These are phyloP conservation scores for Globisporangium sylvaticum DNA, from an alignment of 352 stramenopile species.

Conservation along the genomic window DNA sequence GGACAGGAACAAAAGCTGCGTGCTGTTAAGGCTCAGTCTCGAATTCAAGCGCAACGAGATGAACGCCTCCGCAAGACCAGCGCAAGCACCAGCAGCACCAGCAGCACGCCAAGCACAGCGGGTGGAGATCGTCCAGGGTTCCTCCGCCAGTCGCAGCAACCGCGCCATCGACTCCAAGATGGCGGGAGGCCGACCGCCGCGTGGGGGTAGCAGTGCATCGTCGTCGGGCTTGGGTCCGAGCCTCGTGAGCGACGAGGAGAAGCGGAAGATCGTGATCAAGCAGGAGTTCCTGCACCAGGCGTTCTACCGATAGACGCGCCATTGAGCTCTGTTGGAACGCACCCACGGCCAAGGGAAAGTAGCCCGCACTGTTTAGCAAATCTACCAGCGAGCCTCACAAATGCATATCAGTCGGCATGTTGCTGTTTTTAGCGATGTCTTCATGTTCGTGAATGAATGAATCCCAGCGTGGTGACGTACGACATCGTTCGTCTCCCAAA, in stretches of 20 bases:
- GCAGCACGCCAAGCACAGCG: background rate
- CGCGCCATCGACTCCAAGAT: slow-evolving; percentile 3
- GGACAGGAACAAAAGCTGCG: too few species aligned
- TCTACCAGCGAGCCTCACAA: background rate
- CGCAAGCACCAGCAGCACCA: background rate
- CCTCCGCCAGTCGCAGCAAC: slow-evolving; percentile 3
- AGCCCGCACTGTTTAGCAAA: background rate
- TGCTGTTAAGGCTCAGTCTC: background rate
- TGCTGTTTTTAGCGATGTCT: too few species aligned
- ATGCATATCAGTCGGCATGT: too few species aligned
- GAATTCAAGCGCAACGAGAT: background rate
- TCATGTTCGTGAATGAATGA: too few species aligned
- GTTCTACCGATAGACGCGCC: slow-evolving; percentile 8
- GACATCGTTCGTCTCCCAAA: too few species aligned
- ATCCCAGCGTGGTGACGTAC: too few species aligned
- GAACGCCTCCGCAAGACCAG: background rate
- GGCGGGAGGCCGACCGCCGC: background rate
- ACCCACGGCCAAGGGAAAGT: background rate
- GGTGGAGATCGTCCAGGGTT: slow-evolving; percentile 1
- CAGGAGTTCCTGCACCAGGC: slow-evolving; percentile 14
- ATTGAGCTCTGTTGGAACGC: background rate
- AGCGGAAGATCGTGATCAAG: slow-evolving; percentile 18
- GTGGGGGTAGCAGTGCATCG: background rate
- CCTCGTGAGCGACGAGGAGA: slow-evolving; percentile 8
- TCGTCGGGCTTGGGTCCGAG: background rate